phyloP scores from a whole-genome alignment of 2,329 filamentous ascomycete genomes.

The Exophiala sideris region DNA sequence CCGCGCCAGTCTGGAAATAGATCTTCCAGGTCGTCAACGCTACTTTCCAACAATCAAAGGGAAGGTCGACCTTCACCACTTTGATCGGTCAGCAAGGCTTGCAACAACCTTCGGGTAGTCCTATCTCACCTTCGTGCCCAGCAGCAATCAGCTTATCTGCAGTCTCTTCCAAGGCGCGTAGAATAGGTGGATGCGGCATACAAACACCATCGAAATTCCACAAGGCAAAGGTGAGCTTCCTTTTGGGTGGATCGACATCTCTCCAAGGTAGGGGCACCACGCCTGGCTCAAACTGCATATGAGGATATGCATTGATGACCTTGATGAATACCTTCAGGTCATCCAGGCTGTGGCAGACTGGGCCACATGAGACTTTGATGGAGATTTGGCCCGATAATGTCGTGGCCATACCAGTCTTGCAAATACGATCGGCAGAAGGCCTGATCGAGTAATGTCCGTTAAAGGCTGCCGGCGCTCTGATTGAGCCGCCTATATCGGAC shows the following conservation, averaged over 20 bases:
- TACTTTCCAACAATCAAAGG: constrained; percentile 21
- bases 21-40: constrained; percentile 41
- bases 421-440: constrained; percentile 42
- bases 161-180: constrained; percentile 46
- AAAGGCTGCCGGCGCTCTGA: constrained; percentile 40
- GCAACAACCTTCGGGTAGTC: neutral
- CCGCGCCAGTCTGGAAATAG: constrained; percentile 61
- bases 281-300: constrained; percentile 53
- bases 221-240: constrained; percentile 55
- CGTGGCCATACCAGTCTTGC: constrained; percentile 23
- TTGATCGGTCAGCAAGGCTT: neutral
- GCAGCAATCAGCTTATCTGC: constrained; percentile 40
- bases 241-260: constrained; percentile 16
- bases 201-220: constrained; percentile 64
- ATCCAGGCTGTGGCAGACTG: constrained; percentile 52
- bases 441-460: constrained; percentile 40
- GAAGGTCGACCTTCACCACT: constrained; percentile 20
- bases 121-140: constrained; percentile 18
- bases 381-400: constrained; percentile 19
- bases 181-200: constrained; percentile 62
- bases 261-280: constrained; percentile 53
- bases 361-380: constrained; percentile 52
- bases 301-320: constrained; percentile 41
- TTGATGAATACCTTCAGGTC: constrained; percentile 47
- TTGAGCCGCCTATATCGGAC: constrained; percentile 50